Evolutionary conservation across 371 early-diverging fungal genomes (phyloP), one percentile per base, ranked within the genome.

Genomic region (Encephalitozoon intestinalis): DNA sequence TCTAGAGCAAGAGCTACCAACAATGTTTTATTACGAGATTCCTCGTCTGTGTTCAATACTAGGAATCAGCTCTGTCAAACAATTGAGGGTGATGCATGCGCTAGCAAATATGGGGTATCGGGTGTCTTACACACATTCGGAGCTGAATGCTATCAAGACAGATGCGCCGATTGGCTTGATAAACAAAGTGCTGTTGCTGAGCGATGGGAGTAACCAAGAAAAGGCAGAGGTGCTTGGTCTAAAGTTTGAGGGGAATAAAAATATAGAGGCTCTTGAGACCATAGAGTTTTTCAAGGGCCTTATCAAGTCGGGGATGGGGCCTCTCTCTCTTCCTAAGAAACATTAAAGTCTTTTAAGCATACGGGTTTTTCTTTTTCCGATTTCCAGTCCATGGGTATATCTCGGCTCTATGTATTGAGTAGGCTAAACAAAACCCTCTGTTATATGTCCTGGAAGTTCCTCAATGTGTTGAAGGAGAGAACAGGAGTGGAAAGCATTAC

Each of bases 121-220:
- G 70, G 92, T 93, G 0, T 95, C 96, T 8, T 85, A 89, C 1
- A 90, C 94, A 12, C 98, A 99, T 86, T 90, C 92, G 67, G 81
- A 85, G 3, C 87, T 90, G 12, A 89, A 88, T 50, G 88, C 92
- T 0, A 86, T 99, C 77, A 99, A 99, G 84, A 96, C 97, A 0
- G 87, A 94, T 84, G 97, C 96, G 0, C 95, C 95, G 8, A 76
- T 90, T 1, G 65, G 81, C 6, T 89, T 93, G 1, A 77, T 99
- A n/a, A 94, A 95, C 93, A 93, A 94, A 80, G 86, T 95, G 41
- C 86, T 96, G 85, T 9, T 67, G 28, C 4, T 44, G 12, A 51
- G 34, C 8, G 23, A 64, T 30, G 6, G 26, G 41, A 25, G 21
- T 7, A 8, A 23, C 4, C 49, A 26, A 11, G 63, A 40, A 37